These are phyloP conservation scores for Botrytis byssoidea DNA, from an alignment of 2,329 filamentous ascomycete species.

Conservation along the genomic window DNA sequence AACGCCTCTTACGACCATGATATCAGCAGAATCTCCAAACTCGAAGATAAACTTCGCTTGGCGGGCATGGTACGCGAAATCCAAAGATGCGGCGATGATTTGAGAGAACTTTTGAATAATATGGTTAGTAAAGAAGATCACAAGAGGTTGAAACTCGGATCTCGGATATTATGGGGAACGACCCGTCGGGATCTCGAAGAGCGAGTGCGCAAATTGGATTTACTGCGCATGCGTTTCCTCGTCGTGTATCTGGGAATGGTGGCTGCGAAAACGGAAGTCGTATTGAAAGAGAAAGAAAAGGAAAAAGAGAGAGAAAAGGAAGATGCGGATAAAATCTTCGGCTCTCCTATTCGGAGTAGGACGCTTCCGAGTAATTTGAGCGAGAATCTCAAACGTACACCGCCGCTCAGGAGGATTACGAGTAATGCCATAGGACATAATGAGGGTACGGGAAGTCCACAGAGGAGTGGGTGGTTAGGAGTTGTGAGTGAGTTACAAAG, in stretches of 20 bases:
- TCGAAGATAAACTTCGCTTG: conserved; percentile 63
- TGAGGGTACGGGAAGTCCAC: conserved; percentile 47
- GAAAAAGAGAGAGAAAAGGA: conserved; percentile 10
- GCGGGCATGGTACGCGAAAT: conserved; percentile 59
- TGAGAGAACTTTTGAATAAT: conserved; percentile 58
- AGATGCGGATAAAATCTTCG: conserved; percentile 1
- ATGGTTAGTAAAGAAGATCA: conserved; percentile 47
- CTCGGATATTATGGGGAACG: conserved; percentile 51
- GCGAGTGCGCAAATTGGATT: conserved; percentile 56
- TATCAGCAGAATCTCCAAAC: conserved; percentile 54
- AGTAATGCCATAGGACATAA: conserved; percentile 55
- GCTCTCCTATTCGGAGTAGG: neutral
- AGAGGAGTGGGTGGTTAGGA: conserved; percentile 59
- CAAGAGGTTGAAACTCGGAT: conserved; percentile 47
- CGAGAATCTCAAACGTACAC: conserved; percentile 33
- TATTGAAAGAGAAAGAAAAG: conserved; percentile 9
- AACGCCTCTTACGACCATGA: conserved; percentile 64
- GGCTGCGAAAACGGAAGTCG: conserved; percentile 40
- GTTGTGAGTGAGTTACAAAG: conserved; percentile 62
- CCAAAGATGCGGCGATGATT: conserved; percentile 57
- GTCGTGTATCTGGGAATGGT: conserved; percentile 64
- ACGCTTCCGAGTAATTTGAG: conserved; percentile 7
- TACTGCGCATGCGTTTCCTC: conserved; percentile 63
- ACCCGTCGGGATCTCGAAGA: conserved; percentile 56
- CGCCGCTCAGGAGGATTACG: conserved; percentile 52